Evolutionary conservation across 2,329 filamentous ascomycete genomes (phyloP).

Genomic region (Epichloe sibirici): DNA sequence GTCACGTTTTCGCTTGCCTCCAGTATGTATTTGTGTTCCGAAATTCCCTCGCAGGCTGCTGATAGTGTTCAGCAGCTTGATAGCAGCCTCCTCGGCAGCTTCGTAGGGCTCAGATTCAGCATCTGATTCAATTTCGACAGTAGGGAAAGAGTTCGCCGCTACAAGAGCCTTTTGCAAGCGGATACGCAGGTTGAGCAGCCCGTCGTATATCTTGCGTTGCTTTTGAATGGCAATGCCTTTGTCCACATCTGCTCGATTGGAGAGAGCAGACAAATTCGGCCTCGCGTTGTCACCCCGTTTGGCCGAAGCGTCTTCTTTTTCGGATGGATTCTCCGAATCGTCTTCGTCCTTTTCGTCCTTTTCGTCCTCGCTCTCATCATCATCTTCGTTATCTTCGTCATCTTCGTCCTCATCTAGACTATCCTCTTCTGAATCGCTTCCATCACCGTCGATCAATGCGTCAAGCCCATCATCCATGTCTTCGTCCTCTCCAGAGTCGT

Average conservation of each 20-base stretch:
- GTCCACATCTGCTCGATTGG: slow-evolving; percentile 46
- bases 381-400: slow-evolving; percentile 24
- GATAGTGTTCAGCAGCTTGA: slow-evolving; percentile 74
- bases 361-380: slow-evolving; percentile 25
- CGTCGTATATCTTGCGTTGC: slow-evolving; percentile 78
- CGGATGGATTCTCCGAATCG: slow-evolving; percentile 20
- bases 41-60: slow-evolving; percentile 56
- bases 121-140: slow-evolving; percentile 26
- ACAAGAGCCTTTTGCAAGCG: slow-evolving; percentile 85
- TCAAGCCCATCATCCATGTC: slow-evolving; percentile 27
- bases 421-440: slow-evolving; percentile 22
- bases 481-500: slow-evolving; percentile 24
- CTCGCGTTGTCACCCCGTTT: slow-evolving; percentile 20
- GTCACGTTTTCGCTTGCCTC: slow-evolving; percentile 49
- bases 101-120: slow-evolving; percentile 44
- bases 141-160: slow-evolving; percentile 61
- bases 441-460: slow-evolving; percentile 19
- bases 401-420: slow-evolving; percentile 21
- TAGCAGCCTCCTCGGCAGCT: slow-evolving; percentile 73
- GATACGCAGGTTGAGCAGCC: slow-evolving; percentile 80
- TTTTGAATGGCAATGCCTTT: slow-evolving; percentile 80
- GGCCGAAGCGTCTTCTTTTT: slow-evolving; percentile 13
- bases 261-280: slow-evolving; percentile 17
- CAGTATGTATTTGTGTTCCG: slow-evolving; percentile 33
- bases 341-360: slow-evolving; percentile 24